Conservation (phyloP, 768 basidiomycete species). For the Rhodosporidiobolus sp. region DNA sequence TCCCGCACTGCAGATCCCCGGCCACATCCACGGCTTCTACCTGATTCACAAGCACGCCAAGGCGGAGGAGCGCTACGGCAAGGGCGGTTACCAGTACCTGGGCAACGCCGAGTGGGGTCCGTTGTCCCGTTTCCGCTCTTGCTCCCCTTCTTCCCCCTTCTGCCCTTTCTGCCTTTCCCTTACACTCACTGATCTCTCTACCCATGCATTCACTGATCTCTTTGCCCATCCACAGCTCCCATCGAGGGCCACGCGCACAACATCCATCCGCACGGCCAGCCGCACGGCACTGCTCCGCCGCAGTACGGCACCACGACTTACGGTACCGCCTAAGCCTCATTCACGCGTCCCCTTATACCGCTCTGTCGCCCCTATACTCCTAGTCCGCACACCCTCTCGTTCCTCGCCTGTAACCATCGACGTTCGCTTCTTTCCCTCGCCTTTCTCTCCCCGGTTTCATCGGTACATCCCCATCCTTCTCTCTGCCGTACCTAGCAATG, state of each 20-base stretch:
- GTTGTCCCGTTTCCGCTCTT: not conserved
- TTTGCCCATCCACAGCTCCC: not conserved
- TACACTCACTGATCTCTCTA: not conserved
- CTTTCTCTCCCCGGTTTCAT: too few species aligned
- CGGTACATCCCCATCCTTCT: too few species aligned
- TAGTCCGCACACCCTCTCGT: too few species aligned
- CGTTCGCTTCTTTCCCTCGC: too few species aligned
- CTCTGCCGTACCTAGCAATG: too few species aligned
- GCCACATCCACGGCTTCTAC: constrained; percentile 35
- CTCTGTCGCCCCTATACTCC: too few species aligned
- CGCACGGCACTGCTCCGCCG: not conserved
- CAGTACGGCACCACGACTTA: not conserved
- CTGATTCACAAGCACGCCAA: constrained; percentile 84
- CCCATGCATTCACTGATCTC: too few species aligned
- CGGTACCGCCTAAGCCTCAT: constrained; percentile 1
- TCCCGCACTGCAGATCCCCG: constrained; percentile 14
- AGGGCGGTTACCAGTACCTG: constrained; percentile 59
- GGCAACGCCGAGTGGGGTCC: constrained; percentile 12
- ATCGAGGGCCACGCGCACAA: not conserved
- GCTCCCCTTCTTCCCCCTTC: not conserved
- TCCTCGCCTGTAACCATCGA: too few species aligned
- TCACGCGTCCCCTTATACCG: too few species aligned
- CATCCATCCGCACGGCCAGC: not conserved
- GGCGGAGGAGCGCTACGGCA: constrained; percentile 63
- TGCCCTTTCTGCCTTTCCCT: not conserved